Conservation (phyloP, 2,329 filamentous ascomycete species). For the Alternaria sp. region DNA sequence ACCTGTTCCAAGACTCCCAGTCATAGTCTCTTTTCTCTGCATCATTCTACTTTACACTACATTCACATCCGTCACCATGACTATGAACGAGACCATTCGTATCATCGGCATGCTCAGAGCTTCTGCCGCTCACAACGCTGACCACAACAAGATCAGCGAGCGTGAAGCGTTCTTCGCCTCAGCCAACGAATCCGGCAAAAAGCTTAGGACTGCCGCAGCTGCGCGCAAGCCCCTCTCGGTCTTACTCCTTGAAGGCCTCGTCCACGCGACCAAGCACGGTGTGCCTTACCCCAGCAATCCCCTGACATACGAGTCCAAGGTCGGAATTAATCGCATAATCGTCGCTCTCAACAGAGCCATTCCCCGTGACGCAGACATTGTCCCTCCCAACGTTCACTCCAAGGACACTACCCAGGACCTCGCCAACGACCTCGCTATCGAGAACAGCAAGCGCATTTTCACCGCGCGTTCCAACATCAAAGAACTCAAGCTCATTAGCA, state of each 20-base stretch:
- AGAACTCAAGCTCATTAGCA: slow-evolving; percentile 10
- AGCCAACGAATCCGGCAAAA: slow-evolving; percentile 2
- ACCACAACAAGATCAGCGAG: slow-evolving; percentile 28
- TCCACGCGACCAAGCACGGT: slow-evolving; percentile 23
- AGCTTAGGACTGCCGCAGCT: slow-evolving; percentile 11
- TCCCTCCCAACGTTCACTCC: background rate
- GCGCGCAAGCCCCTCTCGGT: slow-evolving; percentile 15
- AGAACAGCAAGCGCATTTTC: slow-evolving; percentile 33
- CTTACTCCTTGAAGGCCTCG: slow-evolving; percentile 29
- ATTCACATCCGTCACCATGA: slow-evolving; percentile 11
- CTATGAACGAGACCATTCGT: slow-evolving; percentile 35
- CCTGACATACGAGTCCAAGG: slow-evolving; percentile 25
- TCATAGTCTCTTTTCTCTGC: background rate
- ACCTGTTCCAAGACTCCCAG: slow-evolving; percentile 1
- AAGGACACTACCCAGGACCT: slow-evolving; percentile 22
- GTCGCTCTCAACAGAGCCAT: slow-evolving; percentile 26
- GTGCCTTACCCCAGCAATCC: slow-evolving; percentile 21
- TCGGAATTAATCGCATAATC: slow-evolving; percentile 27
- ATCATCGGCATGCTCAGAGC: slow-evolving; percentile 36
- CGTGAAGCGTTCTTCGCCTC: slow-evolving; percentile 9
- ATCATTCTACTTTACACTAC: background rate
- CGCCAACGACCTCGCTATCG: slow-evolving; percentile 32
- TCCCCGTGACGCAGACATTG: slow-evolving; percentile 3
- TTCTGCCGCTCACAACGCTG: slow-evolving; percentile 32
- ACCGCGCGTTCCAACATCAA: slow-evolving; percentile 19